Conservation (phyloP, 2,329 filamentous ascomycete species). For the Penicillium sp. region DNA sequence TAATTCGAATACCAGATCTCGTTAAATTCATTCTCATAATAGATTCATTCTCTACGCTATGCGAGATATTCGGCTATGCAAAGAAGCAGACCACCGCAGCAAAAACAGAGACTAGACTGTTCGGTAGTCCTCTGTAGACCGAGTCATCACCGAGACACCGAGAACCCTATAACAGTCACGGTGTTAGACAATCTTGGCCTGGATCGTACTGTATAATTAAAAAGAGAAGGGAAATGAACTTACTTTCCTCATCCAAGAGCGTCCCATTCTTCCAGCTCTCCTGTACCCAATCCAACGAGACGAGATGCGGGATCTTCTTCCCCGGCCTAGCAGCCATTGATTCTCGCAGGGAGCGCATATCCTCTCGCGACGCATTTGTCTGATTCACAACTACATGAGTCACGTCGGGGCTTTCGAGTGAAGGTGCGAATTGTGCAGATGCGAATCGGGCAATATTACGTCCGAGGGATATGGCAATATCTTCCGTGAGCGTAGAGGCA, state of each 20-base stretch:
- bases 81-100: background rate
- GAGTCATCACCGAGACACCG: background rate
- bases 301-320: slow-evolving; percentile 59
- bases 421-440: slow-evolving; percentile 55
- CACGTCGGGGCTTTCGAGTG: slow-evolving; percentile 49
- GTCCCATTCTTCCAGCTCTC: slow-evolving; percentile 77
- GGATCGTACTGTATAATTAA: background rate
- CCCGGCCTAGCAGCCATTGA: slow-evolving; percentile 29
- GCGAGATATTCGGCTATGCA: background rate
- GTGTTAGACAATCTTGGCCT: background rate
- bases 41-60: background rate
- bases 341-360: slow-evolving; percentile 34
- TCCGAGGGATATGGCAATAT: slow-evolving; percentile 41
- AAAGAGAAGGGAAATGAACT: slow-evolving; percentile 9
- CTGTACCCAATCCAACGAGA: slow-evolving; percentile 67
- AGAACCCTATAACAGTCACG: slow-evolving; percentile 4
- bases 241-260: slow-evolving; percentile 69
- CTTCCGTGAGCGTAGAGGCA: background rate
- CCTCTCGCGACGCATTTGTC: slow-evolving; percentile 41
- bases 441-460: slow-evolving; percentile 63
- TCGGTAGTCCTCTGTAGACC: background rate
- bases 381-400: slow-evolving; percentile 69
- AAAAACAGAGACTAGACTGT: background rate
- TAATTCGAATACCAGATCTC: no score
- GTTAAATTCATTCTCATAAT: no score